A percentile compares a stretch with the other conserved stretches of the same genome.
Evolutionary conservation across 768 basidiomycete genomes (phyloP).

Genomic region (Antrodiella citrinella): DNA sequence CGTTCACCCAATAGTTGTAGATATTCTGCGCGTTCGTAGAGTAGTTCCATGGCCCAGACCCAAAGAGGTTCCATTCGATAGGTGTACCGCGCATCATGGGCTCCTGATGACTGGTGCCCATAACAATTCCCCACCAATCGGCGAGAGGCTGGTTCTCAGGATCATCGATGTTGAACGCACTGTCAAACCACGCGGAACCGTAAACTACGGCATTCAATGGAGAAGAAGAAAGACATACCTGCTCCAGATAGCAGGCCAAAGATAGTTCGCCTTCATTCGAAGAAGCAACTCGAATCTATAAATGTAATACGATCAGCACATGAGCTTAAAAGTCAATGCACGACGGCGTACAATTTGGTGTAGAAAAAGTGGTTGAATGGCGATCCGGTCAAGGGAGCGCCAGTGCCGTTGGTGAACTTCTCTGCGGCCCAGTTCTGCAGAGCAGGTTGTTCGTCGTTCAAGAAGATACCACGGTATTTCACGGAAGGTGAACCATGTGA

Average conservation of each 20-base stretch:
- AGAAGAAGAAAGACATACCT: conserved; percentile 25
- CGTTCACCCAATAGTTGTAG: conserved; percentile 54
- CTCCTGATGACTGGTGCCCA: conserved; percentile 72
- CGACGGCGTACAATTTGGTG: conserved; percentile 37
- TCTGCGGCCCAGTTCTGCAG: conserved; percentile 65
- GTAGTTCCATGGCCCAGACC: conserved; percentile 57
- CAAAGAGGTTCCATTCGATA: conserved; percentile 53
- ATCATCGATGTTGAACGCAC: conserved; percentile 51
- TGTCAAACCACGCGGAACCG: conserved; percentile 6
- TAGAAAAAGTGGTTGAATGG: conserved; percentile 62
- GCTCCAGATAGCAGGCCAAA: conserved; percentile 46
- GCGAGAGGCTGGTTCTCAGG: conserved; percentile 53
- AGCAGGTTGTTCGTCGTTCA: conserved; percentile 73
- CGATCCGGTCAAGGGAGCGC: conserved; percentile 36
- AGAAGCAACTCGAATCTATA: conserved; percentile 58
- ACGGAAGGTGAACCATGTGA: conserved; percentile 57
- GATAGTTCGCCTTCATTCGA: conserved; percentile 58
- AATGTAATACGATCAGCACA: neutral
- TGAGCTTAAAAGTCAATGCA: neutral
- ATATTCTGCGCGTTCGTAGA: conserved; percentile 44
- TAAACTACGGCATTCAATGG: neutral
- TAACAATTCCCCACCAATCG: conserved; percentile 58
- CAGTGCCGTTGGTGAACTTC: conserved; percentile 60
- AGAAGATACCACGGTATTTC: conserved; percentile 63
- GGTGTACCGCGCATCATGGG: conserved; percentile 70